Base-by-base conservation (phyloP, 1,284 basidiomycete species). In the Cystobasidiaceae sp. region DNA sequence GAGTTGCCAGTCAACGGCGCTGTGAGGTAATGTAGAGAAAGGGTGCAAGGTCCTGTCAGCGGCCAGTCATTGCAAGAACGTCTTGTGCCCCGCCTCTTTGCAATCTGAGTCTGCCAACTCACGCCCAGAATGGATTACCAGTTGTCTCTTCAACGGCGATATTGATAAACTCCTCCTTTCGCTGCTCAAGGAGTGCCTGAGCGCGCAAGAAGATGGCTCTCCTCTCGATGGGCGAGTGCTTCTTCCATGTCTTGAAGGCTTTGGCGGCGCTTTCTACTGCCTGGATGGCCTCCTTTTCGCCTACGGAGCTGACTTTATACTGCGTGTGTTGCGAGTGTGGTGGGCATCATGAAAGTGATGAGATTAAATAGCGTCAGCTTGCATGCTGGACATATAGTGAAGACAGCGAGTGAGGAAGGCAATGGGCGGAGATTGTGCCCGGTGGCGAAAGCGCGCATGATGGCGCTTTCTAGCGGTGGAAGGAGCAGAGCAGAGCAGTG, bases 201-300 rank as follows among this genome's bases (percentile, higher is more conserved):
- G 66, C 70, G 37, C 66, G 69, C 27, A 63, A 52, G 55, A 71
- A 71, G 43, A 71, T 70, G 3, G 39, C 55, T n/a, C 70, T 50
- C 17, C 70, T 49, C 17, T 57, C 63, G 17, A 27, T 55, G n/a
- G 28, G 21, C 41, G 60, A 39, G 30, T 6, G 6, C 23, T 54
- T 19, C 37, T 62, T 52, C 60, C 60, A 62, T 2, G 60, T 28
- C 37, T 44, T 50, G n/a, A 52, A 62, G 3, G 60, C 60, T 19
- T 44, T 30, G 13, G 60, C 60, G 15, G 60, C 60, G 11, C 25
- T 30, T 17, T 62, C 50, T n/a, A 62, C 60, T 11, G 60, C 60
- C 17, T n/a, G 13, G 4, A 30, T 2, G 2, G 39, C 48, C 11
- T 52, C n/a, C 19, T 52, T 27, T 15, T 15, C 34, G 5, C 30